Conservation (phyloP, 1,284 basidiomycete species). For the Trametes pubescens region DNA sequence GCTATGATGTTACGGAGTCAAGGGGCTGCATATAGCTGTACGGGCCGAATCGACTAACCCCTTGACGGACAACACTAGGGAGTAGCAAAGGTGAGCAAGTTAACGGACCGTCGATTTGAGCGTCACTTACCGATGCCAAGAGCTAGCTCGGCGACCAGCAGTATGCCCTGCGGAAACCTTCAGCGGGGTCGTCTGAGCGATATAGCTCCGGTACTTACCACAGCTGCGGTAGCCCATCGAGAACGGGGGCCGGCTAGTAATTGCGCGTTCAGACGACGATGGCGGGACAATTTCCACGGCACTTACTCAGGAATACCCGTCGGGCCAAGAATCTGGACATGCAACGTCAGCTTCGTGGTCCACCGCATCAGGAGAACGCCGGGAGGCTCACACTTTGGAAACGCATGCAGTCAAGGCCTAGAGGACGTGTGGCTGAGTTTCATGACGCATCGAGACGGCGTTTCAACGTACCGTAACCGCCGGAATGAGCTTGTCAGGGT, state of each 20-base stretch:
- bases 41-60: neutral
- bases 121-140: neutral
- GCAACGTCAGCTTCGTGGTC: neutral
- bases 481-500: neutral
- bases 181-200: neutral
- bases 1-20: neutral
- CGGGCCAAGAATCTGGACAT: constrained; percentile 2
- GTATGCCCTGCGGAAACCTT: neutral
- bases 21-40: neutral
- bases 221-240: neutral
- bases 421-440: neutral
- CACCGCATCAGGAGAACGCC: neutral
- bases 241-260: neutral
- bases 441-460: neutral
- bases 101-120: neutral
- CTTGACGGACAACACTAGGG: neutral
- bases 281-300: too few species aligned
- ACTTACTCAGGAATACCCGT: constrained; percentile 3
- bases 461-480: neutral
- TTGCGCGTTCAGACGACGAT: neutral
- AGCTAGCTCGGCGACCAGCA: constrained; percentile 1
- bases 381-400: neutral
- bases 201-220: neutral
- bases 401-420: constrained; percentile 5
- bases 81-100: neutral